Evolutionary conservation across 805 yeast species (phyloP).

Genomic region (Pichia phayaonensis): DNA sequence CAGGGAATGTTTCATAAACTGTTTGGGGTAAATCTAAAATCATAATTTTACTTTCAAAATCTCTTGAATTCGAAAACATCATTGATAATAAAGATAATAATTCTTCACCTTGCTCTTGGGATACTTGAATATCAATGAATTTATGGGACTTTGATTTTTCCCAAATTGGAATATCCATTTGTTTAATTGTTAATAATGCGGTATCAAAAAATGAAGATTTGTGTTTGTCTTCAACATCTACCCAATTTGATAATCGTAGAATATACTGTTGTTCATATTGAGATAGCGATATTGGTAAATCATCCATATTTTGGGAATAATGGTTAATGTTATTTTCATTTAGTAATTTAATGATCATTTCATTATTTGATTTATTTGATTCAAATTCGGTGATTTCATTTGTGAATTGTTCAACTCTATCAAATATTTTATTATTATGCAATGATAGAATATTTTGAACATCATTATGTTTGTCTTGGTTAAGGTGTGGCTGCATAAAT

Average conservation of each 20-base stretch:
- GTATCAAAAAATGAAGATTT: slow-evolving; percentile 8
- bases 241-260: slow-evolving; percentile 32
- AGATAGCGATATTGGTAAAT: background rate
- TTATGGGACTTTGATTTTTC: slow-evolving; percentile 31
- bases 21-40: slow-evolving; percentile 52
- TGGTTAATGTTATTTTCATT: slow-evolving; percentile 2
- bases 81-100: slow-evolving; percentile 14
- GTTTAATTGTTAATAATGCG: slow-evolving; percentile 18
- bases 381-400: background rate
- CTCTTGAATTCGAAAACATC: slow-evolving; percentile 5
- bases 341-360: background rate
- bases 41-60: slow-evolving; percentile 32
- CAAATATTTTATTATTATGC: background rate
- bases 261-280: slow-evolving; percentile 31
- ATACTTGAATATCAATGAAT: slow-evolving; percentile 41
- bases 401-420: background rate
- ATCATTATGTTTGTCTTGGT: too few relatives aligned
- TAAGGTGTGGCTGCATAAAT: background rate
- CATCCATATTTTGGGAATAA: background rate
- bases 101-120: slow-evolving; percentile 16
- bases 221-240: slow-evolving; percentile 15
- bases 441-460: background rate
- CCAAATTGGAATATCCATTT: slow-evolving; percentile 38
- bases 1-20: slow-evolving; percentile 49
- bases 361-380: background rate